Evolutionary conservation across 306 rosid species (phyloP), one percentile per base, ranked within the genome.

Genomic region (Castanea crenata): DNA sequence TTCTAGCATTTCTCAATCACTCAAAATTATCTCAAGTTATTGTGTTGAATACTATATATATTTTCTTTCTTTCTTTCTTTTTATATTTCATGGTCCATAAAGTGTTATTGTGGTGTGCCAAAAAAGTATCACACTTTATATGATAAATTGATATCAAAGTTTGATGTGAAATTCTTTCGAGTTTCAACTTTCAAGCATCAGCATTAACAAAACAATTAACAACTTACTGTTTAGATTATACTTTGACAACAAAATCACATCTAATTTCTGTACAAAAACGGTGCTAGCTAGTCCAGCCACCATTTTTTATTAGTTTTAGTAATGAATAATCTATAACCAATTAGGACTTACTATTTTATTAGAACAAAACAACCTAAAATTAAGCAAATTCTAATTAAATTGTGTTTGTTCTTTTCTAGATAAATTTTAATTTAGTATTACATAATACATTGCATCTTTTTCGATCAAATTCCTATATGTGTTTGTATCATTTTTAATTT

Each of bases 1-100:
- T 65, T 41, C 10, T 65, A 41, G 71, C 71, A 32, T 65, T 65
- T 65, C 46, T 65, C 46, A 32, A 65, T 65, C 71, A 65, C 46
- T 65, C n/a, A 18, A 65, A 32, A 65, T 65, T 16, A 1, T 65
- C 23, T 32, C 49, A 18, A 31, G 10, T 18, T 32, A 3, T 18
- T 18, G 3, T 31, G 46, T 65, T 65, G 23, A 7, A 32, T 32
- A 64, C 3, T 32, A 25, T 6, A 32, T 25, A 29, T 7, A 41
- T 3, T 16, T 32, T 31, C 3, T 29, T 19, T 41, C 46, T 41
- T 41, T 41, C 8, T 16, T 32, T 29, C 1, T 29, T 19, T 65
- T 13, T 13, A 12, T 29, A 29, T 6, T 2, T 15, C 4, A 10
- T 2, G 3, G 15, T 19, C 72, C 9, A 34, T 18, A 67, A 67